phyloP scores from a whole-genome alignment of 441 rosid species.

The Corymbia citriodora region DNA sequence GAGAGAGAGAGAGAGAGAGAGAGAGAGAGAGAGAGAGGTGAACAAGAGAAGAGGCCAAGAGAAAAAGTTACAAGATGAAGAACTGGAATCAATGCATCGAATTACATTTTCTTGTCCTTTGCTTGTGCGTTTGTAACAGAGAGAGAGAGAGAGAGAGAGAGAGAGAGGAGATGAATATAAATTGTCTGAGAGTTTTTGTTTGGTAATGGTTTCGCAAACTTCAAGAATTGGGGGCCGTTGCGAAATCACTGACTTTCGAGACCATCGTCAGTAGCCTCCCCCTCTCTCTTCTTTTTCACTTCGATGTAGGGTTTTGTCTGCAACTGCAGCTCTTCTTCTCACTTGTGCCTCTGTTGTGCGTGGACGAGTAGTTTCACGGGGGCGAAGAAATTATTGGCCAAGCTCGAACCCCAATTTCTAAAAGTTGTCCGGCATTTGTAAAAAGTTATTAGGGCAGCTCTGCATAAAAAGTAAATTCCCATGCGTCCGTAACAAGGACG shows the following conservation, averaged over 20 bases:
- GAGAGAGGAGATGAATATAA: not conserved
- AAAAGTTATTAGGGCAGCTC: not conserved
- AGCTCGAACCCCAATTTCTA: not conserved
- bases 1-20: slow-evolving; percentile 15
- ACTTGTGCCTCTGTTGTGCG: not conserved
- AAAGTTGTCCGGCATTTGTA: not conserved
- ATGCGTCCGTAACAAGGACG: not conserved
- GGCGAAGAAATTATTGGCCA: not conserved
- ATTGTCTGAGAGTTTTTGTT: not conserved
- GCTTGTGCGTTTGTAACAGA: not conserved
- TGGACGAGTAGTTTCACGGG: not conserved
- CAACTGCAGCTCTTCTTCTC: not conserved
- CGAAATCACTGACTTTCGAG: not conserved
- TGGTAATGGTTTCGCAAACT: not conserved
- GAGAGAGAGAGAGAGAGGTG: slow-evolving; percentile 8
- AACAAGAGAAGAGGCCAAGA: slow-evolving; percentile 54
- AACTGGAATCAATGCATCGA: slow-evolving; percentile 45
- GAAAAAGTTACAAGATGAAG: slow-evolving; percentile 27
- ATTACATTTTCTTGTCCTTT: not conserved
- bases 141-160: not conserved
- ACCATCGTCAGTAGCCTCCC: not conserved
- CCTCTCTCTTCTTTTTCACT: not conserved
- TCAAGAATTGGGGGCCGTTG: not conserved
- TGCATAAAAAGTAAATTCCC: not conserved
- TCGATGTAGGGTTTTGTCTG: not conserved